Percentiles rank a stretch among this genome's conserved stretches.
phyloP scores from a whole-genome alignment of 805 yeast genomes.

The Spathaspora gorwiae region DNA sequence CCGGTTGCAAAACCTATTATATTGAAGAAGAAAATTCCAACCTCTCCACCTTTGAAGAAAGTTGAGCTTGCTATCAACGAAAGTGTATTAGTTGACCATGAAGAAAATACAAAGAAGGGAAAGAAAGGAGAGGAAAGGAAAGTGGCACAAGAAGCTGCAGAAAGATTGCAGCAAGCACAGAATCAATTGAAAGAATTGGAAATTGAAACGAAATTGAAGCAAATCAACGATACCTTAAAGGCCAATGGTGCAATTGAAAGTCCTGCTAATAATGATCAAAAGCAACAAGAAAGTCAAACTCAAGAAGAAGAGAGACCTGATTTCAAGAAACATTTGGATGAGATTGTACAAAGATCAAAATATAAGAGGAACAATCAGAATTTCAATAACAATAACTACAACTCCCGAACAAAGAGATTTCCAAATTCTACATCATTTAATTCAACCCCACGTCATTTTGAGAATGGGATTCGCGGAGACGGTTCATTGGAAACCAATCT shows the following conservation, averaged over 20 bases:
- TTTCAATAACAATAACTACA: not conserved
- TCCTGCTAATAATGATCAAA: not conserved
- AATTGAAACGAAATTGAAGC: not conserved
- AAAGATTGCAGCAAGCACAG: not conserved
- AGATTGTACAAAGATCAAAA: slow-evolving; percentile 18
- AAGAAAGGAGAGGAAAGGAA: not conserved
- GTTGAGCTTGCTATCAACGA: slow-evolving; percentile 11
- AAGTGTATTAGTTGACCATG: slow-evolving; percentile 4
- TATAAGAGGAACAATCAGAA: slow-evolving; percentile 7
- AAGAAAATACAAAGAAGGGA: not conserved
- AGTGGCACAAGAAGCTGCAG: not conserved
- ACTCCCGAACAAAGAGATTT: not conserved
- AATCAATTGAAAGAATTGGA: slow-evolving; percentile 1
- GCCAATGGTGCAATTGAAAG: slow-evolving; percentile 1
- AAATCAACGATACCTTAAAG: slow-evolving; percentile 2
- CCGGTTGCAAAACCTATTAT: slow-evolving; percentile 30
- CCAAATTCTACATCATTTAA: not conserved
- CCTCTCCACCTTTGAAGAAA: slow-evolving; percentile 6
- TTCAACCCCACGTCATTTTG: not conserved
- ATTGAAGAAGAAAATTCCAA: slow-evolving; percentile 30
- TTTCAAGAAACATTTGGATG: slow-evolving; percentile 28
- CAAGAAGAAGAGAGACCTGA: slow-evolving; percentile 21
- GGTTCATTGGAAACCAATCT: not conserved
- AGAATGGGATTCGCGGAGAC: not conserved
- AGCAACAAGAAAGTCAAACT: not conserved